phyloP scores from a whole-genome alignment of 129 eudicot genomes.

The Helianthus annuus region DNA sequence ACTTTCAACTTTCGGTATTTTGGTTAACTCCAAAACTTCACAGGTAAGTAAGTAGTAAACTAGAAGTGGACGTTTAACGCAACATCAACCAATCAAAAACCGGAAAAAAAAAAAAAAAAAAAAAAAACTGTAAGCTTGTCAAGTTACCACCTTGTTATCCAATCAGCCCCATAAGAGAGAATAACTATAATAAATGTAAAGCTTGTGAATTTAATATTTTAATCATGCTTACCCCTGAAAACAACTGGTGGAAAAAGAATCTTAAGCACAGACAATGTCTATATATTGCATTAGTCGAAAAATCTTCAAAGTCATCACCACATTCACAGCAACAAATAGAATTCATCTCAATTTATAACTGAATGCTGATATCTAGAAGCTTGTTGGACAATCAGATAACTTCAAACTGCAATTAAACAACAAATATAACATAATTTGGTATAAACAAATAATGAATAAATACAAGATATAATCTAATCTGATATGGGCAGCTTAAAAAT shows the following conservation, averaged over 20 bases:
- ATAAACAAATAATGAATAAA: neutral
- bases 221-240: conserved; percentile 33
- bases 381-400: conserved; percentile 15
- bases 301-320: conserved; percentile 41
- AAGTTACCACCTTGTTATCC: neutral
- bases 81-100: no score
- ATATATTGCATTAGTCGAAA: conserved; percentile 31
- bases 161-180: neutral
- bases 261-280: conserved; percentile 37
- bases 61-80: no score
- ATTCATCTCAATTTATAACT: conserved; percentile 17
- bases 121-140: neutral
- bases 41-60: no score
- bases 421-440: neutral
- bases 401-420: conserved; percentile 31
- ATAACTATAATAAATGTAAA: neutral
- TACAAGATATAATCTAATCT: neutral
- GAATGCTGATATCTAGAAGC: neutral
- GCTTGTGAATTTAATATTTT: neutral
- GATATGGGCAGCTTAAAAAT: neutral
- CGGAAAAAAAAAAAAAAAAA: no score
- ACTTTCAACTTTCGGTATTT: no score
- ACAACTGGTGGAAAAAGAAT: conserved; percentile 42
- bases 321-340: conserved; percentile 39
- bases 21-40: no score